Percentiles rank a stretch among this genome's conserved stretches.
Conservation (phyloP, 805 yeast species). For the Schwanniomyces pseudopolymorphus region DNA sequence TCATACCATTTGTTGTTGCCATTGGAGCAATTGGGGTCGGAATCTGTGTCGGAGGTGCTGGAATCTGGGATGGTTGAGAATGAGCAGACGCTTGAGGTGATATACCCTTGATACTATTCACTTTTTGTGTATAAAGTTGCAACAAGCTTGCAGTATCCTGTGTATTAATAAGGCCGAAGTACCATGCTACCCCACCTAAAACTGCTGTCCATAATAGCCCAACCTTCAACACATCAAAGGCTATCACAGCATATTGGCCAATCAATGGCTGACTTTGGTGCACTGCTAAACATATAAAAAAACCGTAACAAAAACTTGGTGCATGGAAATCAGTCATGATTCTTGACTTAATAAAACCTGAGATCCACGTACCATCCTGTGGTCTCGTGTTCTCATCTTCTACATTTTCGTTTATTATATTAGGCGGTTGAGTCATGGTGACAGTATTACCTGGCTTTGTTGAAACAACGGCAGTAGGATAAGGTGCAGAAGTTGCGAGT, state of each 20-base stretch:
- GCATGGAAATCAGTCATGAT: conserved; percentile 15
- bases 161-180: conserved; percentile 25
- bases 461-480: background rate
- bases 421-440: background rate
- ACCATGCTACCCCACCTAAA: conserved; percentile 25
- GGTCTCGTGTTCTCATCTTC: background rate
- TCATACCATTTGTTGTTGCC: background rate
- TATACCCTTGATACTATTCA: background rate
- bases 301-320: conserved; percentile 30
- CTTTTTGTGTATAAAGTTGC: conserved; percentile 1
- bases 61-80: background rate
- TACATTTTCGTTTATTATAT: background rate
- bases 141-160: conserved; percentile 10
- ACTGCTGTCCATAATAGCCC: conserved; percentile 23
- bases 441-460: background rate
- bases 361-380: background rate
- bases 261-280: conserved; percentile 22
- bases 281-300: conserved; percentile 19
- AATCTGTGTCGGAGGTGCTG: background rate
- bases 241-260: conserved; percentile 15
- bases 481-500: background rate
- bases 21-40: background rate
- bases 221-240: conserved; percentile 19
- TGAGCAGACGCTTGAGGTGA: background rate
- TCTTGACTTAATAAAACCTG: background rate